Evolutionary conservation across 1,284 basidiomycete genomes (phyloP).

Genomic region (Tetrapyrgos nigripes): DNA sequence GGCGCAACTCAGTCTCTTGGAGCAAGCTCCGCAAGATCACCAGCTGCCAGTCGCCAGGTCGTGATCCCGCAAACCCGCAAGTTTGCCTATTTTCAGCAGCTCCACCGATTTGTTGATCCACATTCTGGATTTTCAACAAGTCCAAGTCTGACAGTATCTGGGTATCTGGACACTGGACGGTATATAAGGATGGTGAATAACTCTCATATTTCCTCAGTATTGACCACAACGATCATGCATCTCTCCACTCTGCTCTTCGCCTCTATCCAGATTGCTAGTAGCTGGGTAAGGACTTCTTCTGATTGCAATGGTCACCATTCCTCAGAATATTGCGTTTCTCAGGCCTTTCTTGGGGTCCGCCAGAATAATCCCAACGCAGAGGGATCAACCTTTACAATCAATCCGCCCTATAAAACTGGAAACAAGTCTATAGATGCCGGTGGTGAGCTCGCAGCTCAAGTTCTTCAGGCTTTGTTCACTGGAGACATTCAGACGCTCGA

Average conservation of each 20-base stretch:
- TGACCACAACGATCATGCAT: too few relatives aligned
- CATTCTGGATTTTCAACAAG: not conserved
- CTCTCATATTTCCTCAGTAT: not conserved
- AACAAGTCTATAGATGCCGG: not conserved
- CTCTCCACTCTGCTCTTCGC: too few relatives aligned
- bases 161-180: not conserved
- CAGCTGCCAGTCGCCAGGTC: not conserved
- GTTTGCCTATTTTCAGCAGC: not conserved
- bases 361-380: not conserved
- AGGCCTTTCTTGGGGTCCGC: not conserved
- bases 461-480: not conserved
- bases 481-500: not conserved
- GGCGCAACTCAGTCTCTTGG: not conserved
- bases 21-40: not conserved
- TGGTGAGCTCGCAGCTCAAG: not conserved
- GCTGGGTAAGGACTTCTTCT: not conserved
- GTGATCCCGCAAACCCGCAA: not conserved
- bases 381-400: not conserved
- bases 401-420: not conserved
- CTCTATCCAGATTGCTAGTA: too few relatives aligned
- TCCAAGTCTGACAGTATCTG: too few relatives aligned
- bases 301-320: not conserved
- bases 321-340: not conserved
- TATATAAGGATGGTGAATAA: conserved; percentile 1
- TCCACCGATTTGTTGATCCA: not conserved